Conservation (phyloP, 306 rosid species). For the Comarum palustre region DNA sequence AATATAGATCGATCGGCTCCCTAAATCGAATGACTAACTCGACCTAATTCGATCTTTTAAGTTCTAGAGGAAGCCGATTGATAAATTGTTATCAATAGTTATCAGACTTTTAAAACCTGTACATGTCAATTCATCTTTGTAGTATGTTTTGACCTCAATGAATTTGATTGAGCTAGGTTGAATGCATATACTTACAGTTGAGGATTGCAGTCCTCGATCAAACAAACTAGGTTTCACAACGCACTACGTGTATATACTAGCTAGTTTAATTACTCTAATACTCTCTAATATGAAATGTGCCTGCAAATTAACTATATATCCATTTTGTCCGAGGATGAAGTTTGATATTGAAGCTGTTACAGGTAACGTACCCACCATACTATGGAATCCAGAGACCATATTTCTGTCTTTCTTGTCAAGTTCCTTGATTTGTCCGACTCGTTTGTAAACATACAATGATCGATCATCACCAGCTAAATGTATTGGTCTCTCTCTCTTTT, state of each 20-base stretch:
- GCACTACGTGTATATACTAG: not conserved
- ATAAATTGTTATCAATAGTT: too few species aligned
- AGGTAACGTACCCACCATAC: slow-evolving; percentile 4
- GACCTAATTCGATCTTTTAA: too few species aligned
- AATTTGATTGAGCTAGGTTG: not conserved
- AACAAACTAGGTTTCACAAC: slow-evolving; percentile 7
- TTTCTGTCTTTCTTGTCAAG: slow-evolving; percentile 14
- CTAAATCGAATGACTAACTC: too few species aligned
- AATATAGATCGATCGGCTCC: too few species aligned
- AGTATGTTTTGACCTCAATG: not conserved
- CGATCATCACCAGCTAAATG: not conserved
- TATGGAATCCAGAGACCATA: slow-evolving; percentile 17
- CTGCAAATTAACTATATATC: not conserved
- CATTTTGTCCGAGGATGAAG: not conserved
- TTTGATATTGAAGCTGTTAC: not conserved
- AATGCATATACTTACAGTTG: not conserved
- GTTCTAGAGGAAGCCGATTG: too few species aligned
- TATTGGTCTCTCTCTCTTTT: slow-evolving; percentile 8
- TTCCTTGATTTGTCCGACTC: slow-evolving; percentile 26
- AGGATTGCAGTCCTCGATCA: not conserved
- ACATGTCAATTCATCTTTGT: not conserved
- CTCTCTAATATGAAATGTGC: not conserved
- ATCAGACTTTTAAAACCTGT: not conserved
- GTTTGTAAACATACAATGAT: not conserved
- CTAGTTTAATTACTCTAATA: not conserved